Evolutionary conservation across 192 early-diverging fungal species (phyloP).

Genomic region (Oehlia diaphana): DNA sequence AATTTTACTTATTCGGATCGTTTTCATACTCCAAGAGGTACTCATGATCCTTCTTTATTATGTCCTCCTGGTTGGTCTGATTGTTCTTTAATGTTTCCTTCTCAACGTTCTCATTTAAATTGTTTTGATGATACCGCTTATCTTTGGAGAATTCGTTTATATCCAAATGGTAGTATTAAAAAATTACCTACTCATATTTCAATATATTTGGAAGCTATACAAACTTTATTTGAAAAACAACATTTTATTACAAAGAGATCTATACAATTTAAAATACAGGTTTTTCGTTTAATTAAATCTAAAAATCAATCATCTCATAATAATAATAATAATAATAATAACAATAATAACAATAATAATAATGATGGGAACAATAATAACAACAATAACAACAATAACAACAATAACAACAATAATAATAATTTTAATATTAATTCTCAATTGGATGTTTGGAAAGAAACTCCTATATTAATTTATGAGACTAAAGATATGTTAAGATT

Average conservation of each 20-base stretch:
- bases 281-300: conserved; percentile 6
- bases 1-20: not conserved
- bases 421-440: not conserved
- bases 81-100: not conserved
- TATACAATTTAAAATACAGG: not conserved
- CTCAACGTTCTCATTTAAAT: not conserved
- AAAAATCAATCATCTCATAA: not conserved
- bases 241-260: not conserved
- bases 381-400: not conserved
- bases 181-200: conserved; percentile 5
- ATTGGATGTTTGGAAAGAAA: not conserved
- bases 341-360: not conserved
- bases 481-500: not conserved
- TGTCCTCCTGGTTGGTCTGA: not conserved
- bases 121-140: not conserved
- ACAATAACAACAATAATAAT: not conserved
- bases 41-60: not conserved
- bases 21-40: not conserved
- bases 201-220: conserved; percentile 15
- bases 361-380: not conserved
- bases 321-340: not conserved
- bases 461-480: not conserved
- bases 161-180: conserved; percentile 13
- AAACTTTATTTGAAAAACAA: conserved; percentile 16
- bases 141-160: conserved; percentile 16